Evolutionary conservation across 306 rosid genomes (phyloP).

Genomic region (Parietaria judaica): DNA sequence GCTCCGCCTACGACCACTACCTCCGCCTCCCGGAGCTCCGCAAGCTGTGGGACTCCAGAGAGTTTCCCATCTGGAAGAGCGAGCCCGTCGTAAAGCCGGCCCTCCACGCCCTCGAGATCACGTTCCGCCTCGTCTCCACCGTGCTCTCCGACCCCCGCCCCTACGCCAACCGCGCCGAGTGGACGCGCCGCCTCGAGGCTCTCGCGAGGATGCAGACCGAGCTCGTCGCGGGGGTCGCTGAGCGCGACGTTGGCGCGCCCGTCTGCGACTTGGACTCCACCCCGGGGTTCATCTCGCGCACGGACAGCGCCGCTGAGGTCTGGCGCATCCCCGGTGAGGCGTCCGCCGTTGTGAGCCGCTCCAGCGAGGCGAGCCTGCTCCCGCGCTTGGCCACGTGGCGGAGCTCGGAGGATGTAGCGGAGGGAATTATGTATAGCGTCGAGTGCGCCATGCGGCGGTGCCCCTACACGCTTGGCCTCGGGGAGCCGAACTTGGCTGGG

Average conservation of each 20-base stretch:
- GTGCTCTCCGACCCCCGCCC: conserved; percentile 62
- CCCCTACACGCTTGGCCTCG: conserved; percentile 68
- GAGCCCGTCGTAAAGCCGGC: conserved; percentile 69
- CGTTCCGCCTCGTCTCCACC: conserved; percentile 65
- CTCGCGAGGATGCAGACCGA: conserved; percentile 48
- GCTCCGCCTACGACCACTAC: conserved; percentile 61
- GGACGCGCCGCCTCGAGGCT: conserved; percentile 56
- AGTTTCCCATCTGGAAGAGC: conserved; percentile 59
- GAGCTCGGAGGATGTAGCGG: conserved; percentile 39
- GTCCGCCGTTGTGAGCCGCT: conserved; percentile 39
- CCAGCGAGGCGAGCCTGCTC: conserved; percentile 64
- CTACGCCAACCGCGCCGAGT: conserved; percentile 58
- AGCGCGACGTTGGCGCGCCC: conserved; percentile 64
- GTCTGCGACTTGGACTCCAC: conserved; percentile 30
- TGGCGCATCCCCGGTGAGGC: conserved; percentile 34
- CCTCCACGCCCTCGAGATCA: conserved; percentile 62
- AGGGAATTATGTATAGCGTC: conserved; percentile 44
- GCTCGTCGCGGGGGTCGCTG: conserved; percentile 49
- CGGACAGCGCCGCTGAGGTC: conserved; percentile 47
- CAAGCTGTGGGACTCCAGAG: conserved; percentile 43
- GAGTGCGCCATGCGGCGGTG: conserved; percentile 69
- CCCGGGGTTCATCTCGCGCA: conserved; percentile 30
- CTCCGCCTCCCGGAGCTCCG: conserved; percentile 63
- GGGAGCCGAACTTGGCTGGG: conserved; percentile 60
- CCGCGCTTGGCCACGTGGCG: conserved; percentile 77